These are phyloP conservation scores for Penicillium sclerotiorum DNA, from an alignment of 2,329 filamentous ascomycete genomes.

Conservation along the genomic window DNA sequence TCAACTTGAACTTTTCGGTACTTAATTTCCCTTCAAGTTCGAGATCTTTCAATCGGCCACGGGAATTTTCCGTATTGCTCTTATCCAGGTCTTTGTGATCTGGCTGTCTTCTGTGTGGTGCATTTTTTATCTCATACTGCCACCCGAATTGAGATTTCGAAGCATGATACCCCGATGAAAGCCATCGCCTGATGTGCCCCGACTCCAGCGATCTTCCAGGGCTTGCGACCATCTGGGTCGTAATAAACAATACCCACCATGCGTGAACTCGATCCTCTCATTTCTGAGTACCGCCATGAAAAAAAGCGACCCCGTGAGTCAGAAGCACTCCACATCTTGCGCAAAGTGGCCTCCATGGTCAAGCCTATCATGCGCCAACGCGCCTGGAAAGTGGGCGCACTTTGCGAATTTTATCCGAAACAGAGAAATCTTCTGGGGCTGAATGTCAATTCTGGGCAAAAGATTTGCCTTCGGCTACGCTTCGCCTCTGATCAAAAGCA, in stretches of 20 bases:
- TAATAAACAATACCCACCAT: constrained; percentile 28
- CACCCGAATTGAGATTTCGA: background rate
- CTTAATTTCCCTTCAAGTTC: no score
- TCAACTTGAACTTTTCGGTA: no score
- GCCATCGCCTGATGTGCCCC: no score
- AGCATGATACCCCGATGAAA: background rate
- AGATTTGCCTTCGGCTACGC: constrained; percentile 80
- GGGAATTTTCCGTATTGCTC: no score
- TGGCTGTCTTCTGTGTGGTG: no score
- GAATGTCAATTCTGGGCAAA: constrained; percentile 75
- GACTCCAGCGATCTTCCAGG: no score
- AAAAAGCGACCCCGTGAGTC: constrained; percentile 50
- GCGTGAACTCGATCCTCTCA: constrained; percentile 51
- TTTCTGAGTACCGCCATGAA: constrained; percentile 58
- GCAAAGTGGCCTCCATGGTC: constrained; percentile 81
- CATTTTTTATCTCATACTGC: no score
- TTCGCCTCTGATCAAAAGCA: constrained; percentile 72
- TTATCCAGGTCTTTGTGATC: no score
- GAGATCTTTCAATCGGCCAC: no score
- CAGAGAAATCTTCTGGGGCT: constrained; percentile 75
- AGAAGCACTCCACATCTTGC: constrained; percentile 64
- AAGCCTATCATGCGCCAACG: constrained; percentile 93
- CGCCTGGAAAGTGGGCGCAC: constrained; percentile 74
- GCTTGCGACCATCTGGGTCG: background rate
- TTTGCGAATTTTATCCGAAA: constrained; percentile 83